Conservation (phyloP, 768 basidiomycete species). For the Russula lepida region DNA sequence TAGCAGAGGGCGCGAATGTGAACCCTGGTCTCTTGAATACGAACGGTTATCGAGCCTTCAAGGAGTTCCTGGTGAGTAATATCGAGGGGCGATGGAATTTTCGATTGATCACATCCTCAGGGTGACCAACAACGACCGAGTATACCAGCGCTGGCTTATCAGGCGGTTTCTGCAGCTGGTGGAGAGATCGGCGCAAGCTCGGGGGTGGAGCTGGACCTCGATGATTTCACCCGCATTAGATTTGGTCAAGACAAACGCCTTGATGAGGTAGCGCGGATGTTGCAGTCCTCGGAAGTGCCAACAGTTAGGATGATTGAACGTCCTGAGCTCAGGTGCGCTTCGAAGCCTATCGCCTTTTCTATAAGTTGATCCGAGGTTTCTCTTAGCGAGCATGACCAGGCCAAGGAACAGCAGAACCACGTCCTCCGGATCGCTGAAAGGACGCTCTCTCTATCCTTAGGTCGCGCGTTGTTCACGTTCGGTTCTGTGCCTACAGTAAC, state of each 20-base stretch:
- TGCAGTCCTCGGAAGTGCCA: constrained; percentile 70
- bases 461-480: constrained; percentile 88
- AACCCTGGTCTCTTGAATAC: constrained; percentile 37
- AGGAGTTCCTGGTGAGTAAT: constrained; percentile 47
- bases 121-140: constrained; percentile 7
- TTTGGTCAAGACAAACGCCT: constrained; percentile 86
- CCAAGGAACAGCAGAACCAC: constrained; percentile 76
- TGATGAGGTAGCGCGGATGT: constrained; percentile 85
- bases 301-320: constrained; percentile 58
- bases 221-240: constrained; percentile 72
- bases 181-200: constrained; percentile 53
- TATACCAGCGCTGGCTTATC: constrained; percentile 10
- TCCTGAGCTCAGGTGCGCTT: constrained; percentile 57
- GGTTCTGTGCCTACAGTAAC: constrained; percentile 70
- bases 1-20: constrained; percentile 53
- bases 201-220: constrained; percentile 63
- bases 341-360: too few relatives aligned
- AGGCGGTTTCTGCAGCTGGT: constrained; percentile 30
- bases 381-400: constrained; percentile 76
- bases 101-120: not conserved
- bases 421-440: constrained; percentile 76
- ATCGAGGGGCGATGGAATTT: not conserved
- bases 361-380: not conserved
- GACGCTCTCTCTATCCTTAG: constrained; percentile 84
- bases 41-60: constrained; percentile 49